Evolutionary conservation across 202 grass and related monocot species (phyloP).

Genomic region (Carex arenaria): DNA sequence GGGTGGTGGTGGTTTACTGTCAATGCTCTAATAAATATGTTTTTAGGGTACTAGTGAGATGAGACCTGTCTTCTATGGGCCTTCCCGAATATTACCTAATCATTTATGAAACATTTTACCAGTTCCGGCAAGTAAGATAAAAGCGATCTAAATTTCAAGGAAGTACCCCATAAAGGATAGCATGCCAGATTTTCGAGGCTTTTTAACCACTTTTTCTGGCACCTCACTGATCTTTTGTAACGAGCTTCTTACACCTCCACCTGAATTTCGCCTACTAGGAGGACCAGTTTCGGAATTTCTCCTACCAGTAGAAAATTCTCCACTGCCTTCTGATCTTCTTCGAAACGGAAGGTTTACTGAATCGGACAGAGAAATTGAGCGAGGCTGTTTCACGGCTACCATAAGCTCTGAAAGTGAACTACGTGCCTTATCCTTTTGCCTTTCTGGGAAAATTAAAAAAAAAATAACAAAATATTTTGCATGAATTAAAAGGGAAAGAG

Average conservation of each 20-base stretch:
- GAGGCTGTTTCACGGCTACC: slow-evolving; percentile 66
- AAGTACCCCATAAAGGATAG: slow-evolving; percentile 76
- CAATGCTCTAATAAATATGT: too few relatives aligned
- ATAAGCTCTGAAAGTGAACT: slow-evolving; percentile 84
- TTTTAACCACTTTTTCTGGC: slow-evolving; percentile 48
- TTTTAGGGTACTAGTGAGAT: too few relatives aligned
- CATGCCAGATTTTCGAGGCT: slow-evolving; percentile 57
- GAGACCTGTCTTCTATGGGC: neutral
- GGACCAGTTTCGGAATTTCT: slow-evolving; percentile 54
- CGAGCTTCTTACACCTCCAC: slow-evolving; percentile 40
- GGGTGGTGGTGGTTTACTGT: too few relatives aligned
- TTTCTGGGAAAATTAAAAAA: slow-evolving; percentile 34
- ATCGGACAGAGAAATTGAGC: slow-evolving; percentile 47
- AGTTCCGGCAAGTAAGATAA: neutral
- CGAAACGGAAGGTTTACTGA: slow-evolving; percentile 38
- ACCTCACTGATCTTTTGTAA: slow-evolving; percentile 78
- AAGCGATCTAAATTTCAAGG: neutral
- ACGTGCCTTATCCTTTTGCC: slow-evolving; percentile 78
- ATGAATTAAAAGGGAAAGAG: neutral
- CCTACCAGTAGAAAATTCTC: slow-evolving; percentile 34
- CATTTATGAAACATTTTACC: neutral
- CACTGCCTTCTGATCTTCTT: slow-evolving; percentile 51
- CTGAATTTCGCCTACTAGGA: slow-evolving; percentile 38
- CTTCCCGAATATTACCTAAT: neutral
- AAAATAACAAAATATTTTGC: neutral